Percentiles rank a stretch among this genome's conserved stretches.
These are phyloP conservation scores for Tolypocladium nubicola DNA, from an alignment of 2,329 filamentous ascomycete species.

Conservation along the genomic window DNA sequence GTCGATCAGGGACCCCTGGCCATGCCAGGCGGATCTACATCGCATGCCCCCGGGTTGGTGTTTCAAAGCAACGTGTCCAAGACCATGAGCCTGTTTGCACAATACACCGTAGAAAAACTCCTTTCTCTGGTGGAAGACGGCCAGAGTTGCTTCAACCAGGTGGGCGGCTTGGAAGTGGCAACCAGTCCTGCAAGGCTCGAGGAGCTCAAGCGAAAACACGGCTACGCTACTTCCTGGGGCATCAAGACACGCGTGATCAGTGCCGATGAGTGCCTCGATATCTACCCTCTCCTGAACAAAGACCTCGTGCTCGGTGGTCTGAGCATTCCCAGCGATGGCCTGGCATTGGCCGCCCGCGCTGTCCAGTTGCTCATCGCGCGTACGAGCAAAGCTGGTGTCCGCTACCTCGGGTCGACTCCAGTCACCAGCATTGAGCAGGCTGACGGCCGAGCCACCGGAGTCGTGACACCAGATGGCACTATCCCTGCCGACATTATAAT, in stretches of 20 bases:
- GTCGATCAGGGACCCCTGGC: slow-evolving; percentile 52
- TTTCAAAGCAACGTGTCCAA: slow-evolving; percentile 51
- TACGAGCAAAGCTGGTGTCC: slow-evolving; percentile 46
- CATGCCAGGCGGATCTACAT: slow-evolving; percentile 55
- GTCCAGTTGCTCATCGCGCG: slow-evolving; percentile 50
- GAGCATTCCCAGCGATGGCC: slow-evolving; percentile 49
- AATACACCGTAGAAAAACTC: slow-evolving; percentile 52
- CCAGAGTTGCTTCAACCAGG: slow-evolving; percentile 45
- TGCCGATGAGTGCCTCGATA: slow-evolving; percentile 37
- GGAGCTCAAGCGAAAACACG: slow-evolving; percentile 52
- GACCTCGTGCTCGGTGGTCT: slow-evolving; percentile 46
- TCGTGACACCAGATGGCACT: slow-evolving; percentile 34
- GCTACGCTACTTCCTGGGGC: slow-evolving; percentile 51
- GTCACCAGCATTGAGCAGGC: slow-evolving; percentile 46
- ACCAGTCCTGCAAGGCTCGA: slow-evolving; percentile 47
- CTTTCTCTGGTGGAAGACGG: slow-evolving; percentile 31
- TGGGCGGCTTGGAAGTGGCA: slow-evolving; percentile 52
- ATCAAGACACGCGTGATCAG: slow-evolving; percentile 42
- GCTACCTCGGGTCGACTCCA: slow-evolving; percentile 42
- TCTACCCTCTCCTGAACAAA: slow-evolving; percentile 44
- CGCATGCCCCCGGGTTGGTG: slow-evolving; percentile 53
- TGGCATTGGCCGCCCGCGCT: slow-evolving; percentile 50
- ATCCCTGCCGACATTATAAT: slow-evolving; percentile 50
- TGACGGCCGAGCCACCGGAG: slow-evolving; percentile 42
- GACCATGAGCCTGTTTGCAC: slow-evolving; percentile 46